Base-by-base conservation (phyloP, 192 early-diverging fungal species). In the Powellomyces hirtus region DNA sequence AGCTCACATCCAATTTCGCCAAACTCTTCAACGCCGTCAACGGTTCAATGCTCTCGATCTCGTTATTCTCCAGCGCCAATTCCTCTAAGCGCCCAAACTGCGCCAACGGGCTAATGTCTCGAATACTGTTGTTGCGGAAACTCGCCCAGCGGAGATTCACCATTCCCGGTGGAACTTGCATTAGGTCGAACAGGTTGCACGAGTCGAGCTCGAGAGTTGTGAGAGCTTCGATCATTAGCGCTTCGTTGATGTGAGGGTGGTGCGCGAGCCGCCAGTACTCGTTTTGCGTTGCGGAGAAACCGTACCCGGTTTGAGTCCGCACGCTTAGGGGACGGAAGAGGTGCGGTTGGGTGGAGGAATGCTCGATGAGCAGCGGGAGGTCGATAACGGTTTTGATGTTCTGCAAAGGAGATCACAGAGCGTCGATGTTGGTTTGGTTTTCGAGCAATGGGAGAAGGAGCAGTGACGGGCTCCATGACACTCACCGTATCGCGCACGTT, bases 171-270 rank as follows among this genome's bases (percentile, higher is more conserved):
- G 84, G 84, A 2, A 86, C 64, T 29, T 27, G 40, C 6, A 77
- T 66, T 49, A 86, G 55, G 51, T 71, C 72, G 34, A 71, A 76
- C n/a, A 86, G 61, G 51, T 76, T 64, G 66, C 82, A 84, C 24
- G 46, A 64, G 62, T 86, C 81, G 10, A 86, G 64, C 61, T 84
- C 84, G 13, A 86, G 44, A 20, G 80, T 84, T 1, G 84, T 86
- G 18, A 86, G 75, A 1, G 59, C 55, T 50, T 81, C 78, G 13
- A 71, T 55, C 35, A 70, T n/a, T 31, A 63, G 14, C 46, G 18
- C 62, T 13, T 68, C 67, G 13, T 52, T 20, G 0, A 74, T 16
- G 51, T 58, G 68, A 13, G 53, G 69, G 33, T 16, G 66, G 45
- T 35, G 74, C 29, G 72, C 49, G 16, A 78, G 44, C 30, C 71